These are phyloP conservation scores for Boehmeria nivea DNA, from an alignment of 306 rosid species.

Conservation along the genomic window DNA sequence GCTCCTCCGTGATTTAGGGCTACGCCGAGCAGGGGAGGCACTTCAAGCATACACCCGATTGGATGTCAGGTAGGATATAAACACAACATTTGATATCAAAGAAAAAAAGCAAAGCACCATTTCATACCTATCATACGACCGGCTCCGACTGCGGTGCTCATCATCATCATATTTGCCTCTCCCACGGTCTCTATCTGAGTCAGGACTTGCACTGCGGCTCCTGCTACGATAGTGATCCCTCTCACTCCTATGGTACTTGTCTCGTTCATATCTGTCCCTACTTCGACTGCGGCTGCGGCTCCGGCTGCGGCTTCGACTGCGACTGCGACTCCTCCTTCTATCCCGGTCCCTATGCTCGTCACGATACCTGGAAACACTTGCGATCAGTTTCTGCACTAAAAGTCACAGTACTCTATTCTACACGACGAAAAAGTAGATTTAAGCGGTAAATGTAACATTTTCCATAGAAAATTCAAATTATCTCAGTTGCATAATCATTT, in stretches of 20 bases:
- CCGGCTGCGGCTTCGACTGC: constrained; percentile 64
- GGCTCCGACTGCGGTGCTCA: constrained; percentile 40
- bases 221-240: constrained; percentile 50
- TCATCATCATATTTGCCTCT: constrained; percentile 55
- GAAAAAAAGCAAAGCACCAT: neutral
- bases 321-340: constrained; percentile 56
- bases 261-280: constrained; percentile 55
- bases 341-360: constrained; percentile 49
- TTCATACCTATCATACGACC: constrained; percentile 48
- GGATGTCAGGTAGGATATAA: constrained; percentile 22
- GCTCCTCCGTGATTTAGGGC: constrained; percentile 32
- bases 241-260: constrained; percentile 46
- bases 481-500: too few relatives aligned
- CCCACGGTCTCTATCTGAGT: constrained; percentile 32
- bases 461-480: too few relatives aligned
- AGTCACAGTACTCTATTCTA: too few relatives aligned
- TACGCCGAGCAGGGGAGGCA: constrained; percentile 39
- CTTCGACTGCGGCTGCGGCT: constrained; percentile 69
- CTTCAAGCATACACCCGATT: constrained; percentile 21
- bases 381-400: too few relatives aligned
- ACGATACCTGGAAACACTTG: constrained; percentile 38
- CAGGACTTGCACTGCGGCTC: constrained; percentile 61
- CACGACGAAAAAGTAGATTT: too few relatives aligned
- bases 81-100: neutral
- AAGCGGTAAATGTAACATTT: too few relatives aligned